Conservation (phyloP, 768 basidiomycete species). For the Brasilioporus rufonigricans region DNA sequence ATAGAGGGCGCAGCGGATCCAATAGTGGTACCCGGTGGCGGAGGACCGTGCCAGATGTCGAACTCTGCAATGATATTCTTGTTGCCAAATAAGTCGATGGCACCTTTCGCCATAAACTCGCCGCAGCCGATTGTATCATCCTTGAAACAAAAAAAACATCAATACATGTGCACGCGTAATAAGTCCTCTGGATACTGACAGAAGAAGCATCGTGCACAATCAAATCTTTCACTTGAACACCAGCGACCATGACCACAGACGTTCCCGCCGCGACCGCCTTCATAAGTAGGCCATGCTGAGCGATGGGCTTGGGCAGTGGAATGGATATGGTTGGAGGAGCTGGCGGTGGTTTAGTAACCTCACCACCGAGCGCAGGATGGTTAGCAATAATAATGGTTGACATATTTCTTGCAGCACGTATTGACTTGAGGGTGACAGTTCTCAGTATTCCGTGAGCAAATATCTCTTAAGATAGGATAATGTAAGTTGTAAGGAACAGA, state of each 20-base stretch:
- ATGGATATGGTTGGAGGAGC: background rate
- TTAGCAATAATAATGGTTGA: background rate
- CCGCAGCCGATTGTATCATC: background rate
- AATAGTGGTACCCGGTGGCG: background rate
- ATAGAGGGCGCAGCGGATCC: slow-evolving; percentile 1
- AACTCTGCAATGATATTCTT: slow-evolving; percentile 2
- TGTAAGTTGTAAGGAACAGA: too few species aligned
- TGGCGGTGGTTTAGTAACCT: background rate
- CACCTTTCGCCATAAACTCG: background rate
- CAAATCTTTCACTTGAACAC: background rate
- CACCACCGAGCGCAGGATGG: background rate
- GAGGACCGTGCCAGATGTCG: slow-evolving; percentile 6
- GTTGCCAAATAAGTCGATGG: slow-evolving; percentile 2
- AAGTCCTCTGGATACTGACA: background rate
- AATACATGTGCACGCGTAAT: background rate
- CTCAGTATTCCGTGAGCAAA: background rate
- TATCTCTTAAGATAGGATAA: background rate
- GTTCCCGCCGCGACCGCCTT: background rate
- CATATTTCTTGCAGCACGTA: background rate
- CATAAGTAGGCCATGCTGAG: background rate
- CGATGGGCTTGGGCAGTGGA: background rate
- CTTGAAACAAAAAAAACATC: background rate
- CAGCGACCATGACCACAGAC: background rate
- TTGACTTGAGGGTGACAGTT: background rate
- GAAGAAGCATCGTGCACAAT: background rate